Percentiles rank a stretch among this genome's conserved stretches.
Evolutionary conservation across 768 basidiomycete species (phyloP).

Genomic region (Suillus ampliporus): DNA sequence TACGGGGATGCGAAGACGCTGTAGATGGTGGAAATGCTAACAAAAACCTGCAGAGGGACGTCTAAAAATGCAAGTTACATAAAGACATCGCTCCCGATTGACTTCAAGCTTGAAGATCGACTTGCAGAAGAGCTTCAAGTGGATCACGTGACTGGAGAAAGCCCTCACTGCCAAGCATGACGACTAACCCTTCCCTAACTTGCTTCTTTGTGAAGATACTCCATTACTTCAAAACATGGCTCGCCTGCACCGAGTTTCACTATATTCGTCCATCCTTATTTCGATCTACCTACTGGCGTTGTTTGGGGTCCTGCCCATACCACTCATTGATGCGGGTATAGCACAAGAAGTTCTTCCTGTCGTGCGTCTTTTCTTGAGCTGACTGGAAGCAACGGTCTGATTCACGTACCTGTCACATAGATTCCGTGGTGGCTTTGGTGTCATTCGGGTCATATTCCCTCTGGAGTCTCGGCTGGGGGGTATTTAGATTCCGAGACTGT

Average conservation of each 20-base stretch:
- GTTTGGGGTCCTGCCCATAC: conserved; percentile 59
- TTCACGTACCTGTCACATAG: conserved; percentile 39
- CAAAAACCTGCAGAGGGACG: too few relatives aligned
- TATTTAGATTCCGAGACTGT: conserved; percentile 76
- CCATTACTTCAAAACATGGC: conserved; percentile 50
- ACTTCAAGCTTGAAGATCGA: too few relatives aligned
- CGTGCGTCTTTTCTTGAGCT: conserved; percentile 44
- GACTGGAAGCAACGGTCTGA: background rate
- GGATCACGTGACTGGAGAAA: too few relatives aligned
- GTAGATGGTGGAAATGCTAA: too few relatives aligned
- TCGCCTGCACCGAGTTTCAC: conserved; percentile 60
- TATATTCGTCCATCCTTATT: conserved; percentile 47
- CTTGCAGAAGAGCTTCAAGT: too few relatives aligned
- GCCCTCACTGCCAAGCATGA: background rate
- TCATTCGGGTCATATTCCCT: conserved; percentile 82
- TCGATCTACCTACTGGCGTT: conserved; percentile 61
- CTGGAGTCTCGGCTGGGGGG: conserved; percentile 75
- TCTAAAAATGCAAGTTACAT: too few relatives aligned
- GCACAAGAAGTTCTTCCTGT: conserved; percentile 60
- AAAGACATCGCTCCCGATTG: too few relatives aligned
- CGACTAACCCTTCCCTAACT: background rate
- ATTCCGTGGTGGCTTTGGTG: conserved; percentile 86
- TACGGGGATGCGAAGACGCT: too few relatives aligned
- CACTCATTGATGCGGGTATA: conserved; percentile 52
- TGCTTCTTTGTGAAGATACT: background rate